Evolutionary conservation across 805 yeast genomes (phyloP).

Genomic region (Torulaspora microellipsoides): DNA sequence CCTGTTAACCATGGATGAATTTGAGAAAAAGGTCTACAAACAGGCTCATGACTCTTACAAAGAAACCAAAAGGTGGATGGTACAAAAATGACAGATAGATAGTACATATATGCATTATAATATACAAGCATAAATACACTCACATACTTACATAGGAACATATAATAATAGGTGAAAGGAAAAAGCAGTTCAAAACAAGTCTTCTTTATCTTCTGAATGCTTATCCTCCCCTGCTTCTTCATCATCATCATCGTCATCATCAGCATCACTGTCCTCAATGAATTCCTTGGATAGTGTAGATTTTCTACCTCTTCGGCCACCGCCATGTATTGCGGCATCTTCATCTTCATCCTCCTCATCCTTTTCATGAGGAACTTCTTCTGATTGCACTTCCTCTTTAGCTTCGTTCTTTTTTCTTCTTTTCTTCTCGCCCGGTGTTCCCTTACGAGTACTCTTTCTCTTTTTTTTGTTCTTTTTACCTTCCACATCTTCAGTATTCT

Average conservation of each 20-base stretch:
- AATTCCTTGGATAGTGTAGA: conserved; percentile 36
- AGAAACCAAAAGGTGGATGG: conserved; percentile 42
- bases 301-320: conserved; percentile 27
- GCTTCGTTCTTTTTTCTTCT: conserved; percentile 20
- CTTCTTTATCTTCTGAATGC: conserved; percentile 11
- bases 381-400: conserved; percentile 14
- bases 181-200: conserved; percentile 15
- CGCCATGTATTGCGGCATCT: conserved; percentile 15
- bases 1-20: conserved; percentile 65
- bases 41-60: conserved; percentile 48
- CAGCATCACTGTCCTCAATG: conserved; percentile 41
- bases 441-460: conserved; percentile 34
- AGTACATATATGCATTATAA: neutral
- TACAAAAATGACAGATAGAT: conserved; percentile 6
- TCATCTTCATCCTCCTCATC: conserved; percentile 31
- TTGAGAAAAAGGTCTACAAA: conserved; percentile 59
- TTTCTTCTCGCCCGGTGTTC: conserved; percentile 26
- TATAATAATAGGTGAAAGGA: neutral
- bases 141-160: neutral
- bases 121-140: no score
- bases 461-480: conserved; percentile 29
- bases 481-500: conserved; percentile 31
- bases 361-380: conserved; percentile 16
- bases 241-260: conserved; percentile 12
- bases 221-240: conserved; percentile 29